Percentiles rank a stretch among this genome's conserved stretches.
phyloP scores from a whole-genome alignment of 73 alveolate genomes.

The Effrenium voratum region DNA sequence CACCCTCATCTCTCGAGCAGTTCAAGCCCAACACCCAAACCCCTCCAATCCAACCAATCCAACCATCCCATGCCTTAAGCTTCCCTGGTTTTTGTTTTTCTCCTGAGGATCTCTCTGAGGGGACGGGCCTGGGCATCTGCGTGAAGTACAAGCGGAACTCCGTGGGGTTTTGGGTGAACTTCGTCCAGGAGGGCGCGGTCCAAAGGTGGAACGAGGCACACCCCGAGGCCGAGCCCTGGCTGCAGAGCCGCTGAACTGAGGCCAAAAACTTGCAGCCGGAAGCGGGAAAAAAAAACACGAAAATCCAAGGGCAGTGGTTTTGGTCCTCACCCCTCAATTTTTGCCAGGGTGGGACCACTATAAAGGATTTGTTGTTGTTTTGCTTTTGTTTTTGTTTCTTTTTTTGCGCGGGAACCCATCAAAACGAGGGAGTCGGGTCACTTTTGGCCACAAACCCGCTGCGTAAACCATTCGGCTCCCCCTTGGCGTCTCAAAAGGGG shows the following conservation, averaged over 20 bases:
- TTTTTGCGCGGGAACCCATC: not conserved
- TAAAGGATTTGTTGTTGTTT: not conserved
- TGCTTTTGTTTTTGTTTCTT: not conserved
- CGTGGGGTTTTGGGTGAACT: not conserved
- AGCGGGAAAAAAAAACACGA: too few relatives aligned
- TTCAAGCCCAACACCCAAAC: not conserved
- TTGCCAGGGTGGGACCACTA: not conserved
- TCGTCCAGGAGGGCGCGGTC: constrained; percentile 7
- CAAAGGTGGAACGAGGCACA: not conserved
- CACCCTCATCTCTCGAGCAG: too few relatives aligned
- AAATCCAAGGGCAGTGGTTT: not conserved
- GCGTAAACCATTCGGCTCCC: too few relatives aligned
- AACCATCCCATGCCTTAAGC: not conserved
- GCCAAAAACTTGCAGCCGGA: not conserved
- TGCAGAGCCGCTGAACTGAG: too few relatives aligned
- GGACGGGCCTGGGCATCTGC: not conserved
- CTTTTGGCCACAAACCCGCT: too few relatives aligned
- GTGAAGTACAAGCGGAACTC: not conserved
- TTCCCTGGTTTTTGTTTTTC: not conserved
- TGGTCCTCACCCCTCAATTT: not conserved
- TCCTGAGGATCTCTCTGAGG: not conserved
- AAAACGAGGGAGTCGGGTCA: too few relatives aligned
- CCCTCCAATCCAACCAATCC: not conserved
- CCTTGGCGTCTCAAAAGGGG: too few relatives aligned
- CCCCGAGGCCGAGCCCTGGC: not conserved